Conservation (phyloP, 352 stramenopile genomes). For the Phytopythium mirpurense region DNA sequence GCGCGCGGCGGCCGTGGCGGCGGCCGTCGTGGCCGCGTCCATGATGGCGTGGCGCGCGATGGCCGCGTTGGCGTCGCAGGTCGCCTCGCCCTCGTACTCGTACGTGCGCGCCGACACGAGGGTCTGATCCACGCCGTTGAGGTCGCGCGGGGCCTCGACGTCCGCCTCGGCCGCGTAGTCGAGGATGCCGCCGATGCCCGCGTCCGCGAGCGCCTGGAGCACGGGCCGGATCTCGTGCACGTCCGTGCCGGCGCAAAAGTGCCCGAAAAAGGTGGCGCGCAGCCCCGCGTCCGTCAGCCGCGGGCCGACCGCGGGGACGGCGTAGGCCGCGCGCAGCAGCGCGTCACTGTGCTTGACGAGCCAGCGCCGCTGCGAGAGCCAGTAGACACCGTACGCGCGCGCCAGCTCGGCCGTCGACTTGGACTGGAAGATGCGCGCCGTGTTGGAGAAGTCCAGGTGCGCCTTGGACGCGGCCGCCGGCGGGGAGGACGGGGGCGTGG, state of each 20-base stretch:
- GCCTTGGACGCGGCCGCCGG: conserved; percentile 5
- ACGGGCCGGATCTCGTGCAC: conserved; percentile 81
- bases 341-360: conserved; percentile 87
- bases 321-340: conserved; percentile 80
- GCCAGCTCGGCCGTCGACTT: conserved; percentile 86
- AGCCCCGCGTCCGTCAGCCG: conserved; percentile 88
- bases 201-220: conserved; percentile 64
- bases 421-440: conserved; percentile 76
- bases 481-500: conserved; percentile 15
- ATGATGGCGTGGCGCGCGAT: conserved; percentile 82
- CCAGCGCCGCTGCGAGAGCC: conserved; percentile 76
- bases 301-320: conserved; percentile 54
- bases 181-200: conserved; percentile 93
- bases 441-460: conserved; percentile 60
- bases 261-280: conserved; percentile 93
- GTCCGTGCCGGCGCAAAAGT: conserved; percentile 96
- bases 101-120: conserved; percentile 91
- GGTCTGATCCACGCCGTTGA: conserved; percentile 79
- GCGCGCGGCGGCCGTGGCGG: neutral
- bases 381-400: conserved; percentile 85
- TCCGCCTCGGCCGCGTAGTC: conserved; percentile 97
- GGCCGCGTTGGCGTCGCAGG: conserved; percentile 91
- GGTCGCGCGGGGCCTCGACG: conserved; percentile 69
- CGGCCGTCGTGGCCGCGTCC: conserved; percentile 41
- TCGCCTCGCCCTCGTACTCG: conserved; percentile 92